Conservation (phyloP, 2,329 filamentous ascomycete genomes). For the Aspergillus cejpii region DNA sequence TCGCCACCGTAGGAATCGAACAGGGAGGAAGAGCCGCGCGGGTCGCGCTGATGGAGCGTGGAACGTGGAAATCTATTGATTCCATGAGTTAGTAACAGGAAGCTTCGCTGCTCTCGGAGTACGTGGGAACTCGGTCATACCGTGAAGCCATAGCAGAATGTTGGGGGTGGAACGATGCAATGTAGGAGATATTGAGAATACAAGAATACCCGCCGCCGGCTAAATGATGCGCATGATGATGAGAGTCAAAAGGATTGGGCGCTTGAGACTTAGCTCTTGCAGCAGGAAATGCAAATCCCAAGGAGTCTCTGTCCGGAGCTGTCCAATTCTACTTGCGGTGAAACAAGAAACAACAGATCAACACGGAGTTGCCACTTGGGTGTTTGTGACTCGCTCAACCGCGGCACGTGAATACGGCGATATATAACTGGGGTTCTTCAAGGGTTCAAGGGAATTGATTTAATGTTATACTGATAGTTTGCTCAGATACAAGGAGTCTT, state of each 20-base stretch:
- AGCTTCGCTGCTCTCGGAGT: neutral
- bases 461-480: neutral
- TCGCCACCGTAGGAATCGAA: constrained; percentile 66
- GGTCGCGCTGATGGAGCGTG: constrained; percentile 61
- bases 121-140: constrained; percentile 17
- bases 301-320: neutral
- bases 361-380: constrained; percentile 11
- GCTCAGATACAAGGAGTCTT: too few species aligned
- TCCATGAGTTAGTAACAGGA: neutral
- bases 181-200: neutral
- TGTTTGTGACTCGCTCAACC: constrained; percentile 14
- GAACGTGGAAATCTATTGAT: constrained; percentile 58
- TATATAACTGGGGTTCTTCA: neutral
- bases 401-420: neutral
- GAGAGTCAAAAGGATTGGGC: neutral
- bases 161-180: constrained; percentile 2
- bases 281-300: neutral
- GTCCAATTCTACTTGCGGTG: constrained; percentile 8
- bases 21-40: constrained; percentile 62
- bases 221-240: neutral
- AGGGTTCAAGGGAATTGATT: neutral
- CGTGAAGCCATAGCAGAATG: constrained; percentile 31
- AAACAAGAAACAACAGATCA: constrained; percentile 9
- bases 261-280: neutral
- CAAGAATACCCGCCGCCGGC: neutral